Percentiles rank a stretch among this genome's conserved stretches.
Conservation (phyloP, 495 filamentous ascomycete species). For the Aspergillus steynii region DNA sequence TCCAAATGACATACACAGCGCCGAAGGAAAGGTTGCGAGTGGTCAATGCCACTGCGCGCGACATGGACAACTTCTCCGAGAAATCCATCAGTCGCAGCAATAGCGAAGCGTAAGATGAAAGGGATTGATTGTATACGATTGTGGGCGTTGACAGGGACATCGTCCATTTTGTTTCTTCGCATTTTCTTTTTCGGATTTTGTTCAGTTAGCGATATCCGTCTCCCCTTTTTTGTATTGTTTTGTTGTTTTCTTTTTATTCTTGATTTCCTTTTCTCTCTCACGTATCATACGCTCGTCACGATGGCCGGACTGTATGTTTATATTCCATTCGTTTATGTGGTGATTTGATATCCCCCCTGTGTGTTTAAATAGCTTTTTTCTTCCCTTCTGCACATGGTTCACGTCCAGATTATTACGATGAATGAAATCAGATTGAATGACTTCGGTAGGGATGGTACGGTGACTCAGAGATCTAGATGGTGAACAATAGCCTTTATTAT, state of each 20-base stretch:
- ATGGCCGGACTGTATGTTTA: constrained; percentile 9
- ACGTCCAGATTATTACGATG: background rate
- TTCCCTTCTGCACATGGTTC: background rate
- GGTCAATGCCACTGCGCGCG: constrained; percentile 63
- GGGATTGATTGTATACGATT: background rate
- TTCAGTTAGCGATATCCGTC: background rate
- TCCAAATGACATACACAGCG: constrained; percentile 94
- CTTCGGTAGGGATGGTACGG: background rate
- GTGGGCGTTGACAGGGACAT: background rate
- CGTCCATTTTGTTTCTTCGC: background rate
- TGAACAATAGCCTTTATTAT: background rate
- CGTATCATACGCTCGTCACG: background rate
- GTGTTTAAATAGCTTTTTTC: constrained; percentile 8
- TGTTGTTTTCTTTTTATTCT: background rate
- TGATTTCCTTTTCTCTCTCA: background rate
- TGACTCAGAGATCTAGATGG: background rate
- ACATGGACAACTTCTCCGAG: constrained; percentile 38
- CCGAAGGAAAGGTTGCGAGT: constrained; percentile 82
- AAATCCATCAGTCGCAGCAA: constrained; percentile 27
- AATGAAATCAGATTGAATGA: background rate
- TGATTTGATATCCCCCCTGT: constrained; percentile 10
- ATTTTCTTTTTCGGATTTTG: background rate
- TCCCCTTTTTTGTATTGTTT: too few relatives aligned
- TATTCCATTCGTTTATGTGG: constrained; percentile 14
- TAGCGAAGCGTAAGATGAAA: constrained; percentile 14